Base-by-base conservation (phyloP, 2,329 filamentous ascomycete genomes). In the Ascochyta koolunga region DNA sequence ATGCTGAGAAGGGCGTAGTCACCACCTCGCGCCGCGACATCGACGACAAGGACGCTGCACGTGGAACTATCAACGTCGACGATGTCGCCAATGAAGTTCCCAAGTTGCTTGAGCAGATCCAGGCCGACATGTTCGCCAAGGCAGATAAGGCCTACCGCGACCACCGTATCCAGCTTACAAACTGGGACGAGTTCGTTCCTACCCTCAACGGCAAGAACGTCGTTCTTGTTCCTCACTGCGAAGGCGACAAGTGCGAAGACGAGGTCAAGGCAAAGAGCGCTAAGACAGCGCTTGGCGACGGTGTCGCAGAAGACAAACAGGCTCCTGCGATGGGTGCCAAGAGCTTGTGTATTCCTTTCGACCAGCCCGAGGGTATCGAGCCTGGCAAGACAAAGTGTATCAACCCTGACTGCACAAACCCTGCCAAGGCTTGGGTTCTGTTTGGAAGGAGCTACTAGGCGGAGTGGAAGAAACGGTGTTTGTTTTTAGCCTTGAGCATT, bases 231-330 rank as follows among this genome's bases (percentile, higher is more conserved):
- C 93, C 93, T 47, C 90, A 91, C 81, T 99, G 96, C 74, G 81
- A 93, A 58, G 89, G 85, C 11, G 85, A 86, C 56, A 86, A 90
- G 73, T 98, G 93, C 71, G 93, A 97, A 78, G 93, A 97, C 68
- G 86, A 91, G 75, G 91, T 98, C 80, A 98, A 98, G 85, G 91
- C 96, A 51, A 82, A 93, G 72, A 96, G 91, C 59, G 91, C 89
- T 37, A 88, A 89, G 61, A 89, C 87, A 65, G 87, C 87, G 53
- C 82, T 86, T 49, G 85, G 79, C 24, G 77, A 78, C 80, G 89
- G 90, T 80, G 86, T 87, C 75, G 76, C 85, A 77, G 76, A 93
- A 81, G 86, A 96, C 83, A 82, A 88, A 67, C 84, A 84, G 63
- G 87, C 86, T 49, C 88, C 88, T 54, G 86, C 84, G 57, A 91